Evolutionary conservation across 306 rosid species (phyloP), one percentile per base, ranked within the genome.

Genomic region (Dalbergia oliveri): DNA sequence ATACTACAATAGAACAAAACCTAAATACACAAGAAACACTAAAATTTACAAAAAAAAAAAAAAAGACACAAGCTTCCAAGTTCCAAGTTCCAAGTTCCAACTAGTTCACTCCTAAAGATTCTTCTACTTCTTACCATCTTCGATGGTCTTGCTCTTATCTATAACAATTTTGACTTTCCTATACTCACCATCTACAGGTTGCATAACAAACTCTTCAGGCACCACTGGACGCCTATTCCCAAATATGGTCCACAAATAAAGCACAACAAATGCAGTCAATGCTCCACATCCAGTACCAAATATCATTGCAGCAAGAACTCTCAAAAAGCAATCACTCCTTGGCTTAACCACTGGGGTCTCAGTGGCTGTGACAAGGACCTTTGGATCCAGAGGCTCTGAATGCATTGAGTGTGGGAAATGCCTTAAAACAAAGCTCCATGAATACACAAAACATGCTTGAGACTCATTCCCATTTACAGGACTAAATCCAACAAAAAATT

Each of bases 241-340:
- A 43, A 93, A 86, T 78, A 89, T 84, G 50, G 90, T 93, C 95
- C 98, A 93, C 76, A 90, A 73, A 81, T 89, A 91, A 86, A 93
- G 71, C 70, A 82, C 87, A 58, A 84, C 35, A 50, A 89, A 89
- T 5, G 96, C 92, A 23, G 87, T 67, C 81, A 91, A 71, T 70
- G 95, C 99, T 89, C 99, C 99, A 88, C 94, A 90, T 9, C 87
- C 97, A 79, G 86, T 89, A 8, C 99, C 99, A 66, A 91, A 87
- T 49, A 88, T 78, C 95, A 93, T 88, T 12, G 94, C 94, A 60
- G 97, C 90, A 69, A 91, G 76, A 71, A 83, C 84, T 74, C 83
- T 88, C 16, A 78, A 82, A 8, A 86, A 18, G 73, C 98, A 95
- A 78, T 89, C 90, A 83, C 83, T 90, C 44, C 83, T 84, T 66